Conservation (phyloP, 176 grass and related monocot species). For the Lolium multiflorum region DNA sequence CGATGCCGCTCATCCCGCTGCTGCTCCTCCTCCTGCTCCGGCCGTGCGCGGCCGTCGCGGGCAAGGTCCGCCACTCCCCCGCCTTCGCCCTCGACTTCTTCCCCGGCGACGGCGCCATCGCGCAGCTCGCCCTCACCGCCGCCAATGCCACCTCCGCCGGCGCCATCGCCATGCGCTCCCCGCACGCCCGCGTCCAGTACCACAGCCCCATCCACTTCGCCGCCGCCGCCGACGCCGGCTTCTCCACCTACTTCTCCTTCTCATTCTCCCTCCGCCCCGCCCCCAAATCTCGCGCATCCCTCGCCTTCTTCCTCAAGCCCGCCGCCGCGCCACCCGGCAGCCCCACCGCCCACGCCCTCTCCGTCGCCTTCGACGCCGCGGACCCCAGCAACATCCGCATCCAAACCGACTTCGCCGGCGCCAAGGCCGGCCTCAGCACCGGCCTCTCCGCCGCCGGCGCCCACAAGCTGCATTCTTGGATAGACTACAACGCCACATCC, state of each 20-base stretch:
- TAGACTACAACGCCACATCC: constrained; percentile 66
- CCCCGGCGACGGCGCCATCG: constrained; percentile 46
- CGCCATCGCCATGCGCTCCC: constrained; percentile 47
- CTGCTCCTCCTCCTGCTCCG: not conserved
- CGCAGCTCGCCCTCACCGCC: constrained; percentile 66
- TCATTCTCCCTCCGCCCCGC: constrained; percentile 62
- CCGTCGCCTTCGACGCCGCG: constrained; percentile 33
- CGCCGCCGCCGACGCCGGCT: constrained; percentile 28
- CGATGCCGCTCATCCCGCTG: not conserved
- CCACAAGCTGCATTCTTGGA: constrained; percentile 65
- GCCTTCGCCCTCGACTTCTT: constrained; percentile 69
- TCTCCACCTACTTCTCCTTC: constrained; percentile 91
- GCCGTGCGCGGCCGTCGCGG: not conserved
- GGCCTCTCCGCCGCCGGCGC: not conserved
- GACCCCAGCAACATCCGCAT: constrained; percentile 33
- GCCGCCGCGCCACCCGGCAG: not conserved
- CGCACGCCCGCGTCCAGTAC: constrained; percentile 52
- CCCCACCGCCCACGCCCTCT: constrained; percentile 32
- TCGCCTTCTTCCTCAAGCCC: constrained; percentile 66
- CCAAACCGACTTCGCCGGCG: constrained; percentile 50
- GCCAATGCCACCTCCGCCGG: constrained; percentile 48
- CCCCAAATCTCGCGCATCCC: constrained; percentile 17
- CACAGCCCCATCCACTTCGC: constrained; percentile 51
- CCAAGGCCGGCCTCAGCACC: constrained; percentile 17
- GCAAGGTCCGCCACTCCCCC: not conserved